These are phyloP conservation scores for Pinus taeda DNA, from an alignment of 75 land plant genomes.

Conservation along the genomic window DNA sequence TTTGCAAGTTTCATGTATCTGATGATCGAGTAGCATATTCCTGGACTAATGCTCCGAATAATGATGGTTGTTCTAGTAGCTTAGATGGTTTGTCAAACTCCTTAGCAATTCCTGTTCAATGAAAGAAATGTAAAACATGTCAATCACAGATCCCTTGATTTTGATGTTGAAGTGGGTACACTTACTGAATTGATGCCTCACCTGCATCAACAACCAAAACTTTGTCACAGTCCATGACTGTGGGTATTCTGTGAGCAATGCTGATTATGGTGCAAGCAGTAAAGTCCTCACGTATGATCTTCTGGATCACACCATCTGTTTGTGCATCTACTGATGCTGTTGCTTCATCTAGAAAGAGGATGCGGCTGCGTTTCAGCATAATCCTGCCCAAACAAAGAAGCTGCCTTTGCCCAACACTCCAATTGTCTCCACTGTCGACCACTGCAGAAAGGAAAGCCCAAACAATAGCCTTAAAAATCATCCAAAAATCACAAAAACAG, in stretches of 20 bases:
- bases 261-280: conserved; percentile 76
- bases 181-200: conserved; percentile 3
- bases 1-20: too few relatives aligned
- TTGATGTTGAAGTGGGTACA: background rate
- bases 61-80: conserved; percentile 60
- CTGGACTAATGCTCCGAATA: conserved; percentile 73
- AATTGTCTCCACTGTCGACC: conserved; percentile 86
- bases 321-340: conserved; percentile 97
- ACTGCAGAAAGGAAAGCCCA: conserved; percentile 32
- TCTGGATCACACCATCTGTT: conserved; percentile 85
- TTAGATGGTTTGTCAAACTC: conserved; percentile 79
- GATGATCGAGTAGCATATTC: conserved; percentile 74
- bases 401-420: conserved; percentile 98
- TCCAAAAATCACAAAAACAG: background rate
- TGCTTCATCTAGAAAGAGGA: conserved; percentile 91
- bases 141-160: background rate
- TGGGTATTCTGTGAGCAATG: conserved; percentile 94
- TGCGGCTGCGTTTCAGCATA: conserved; percentile 67
- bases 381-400: conserved; percentile 88
- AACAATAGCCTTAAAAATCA: background rate
- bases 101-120: conserved; percentile 64
- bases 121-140: background rate
- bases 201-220: conserved; percentile 94
- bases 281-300: conserved; percentile 71
- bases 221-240: conserved; percentile 90